phyloP scores from a whole-genome alignment of 148 eudicot species.

The Heliosperma pusillum region DNA sequence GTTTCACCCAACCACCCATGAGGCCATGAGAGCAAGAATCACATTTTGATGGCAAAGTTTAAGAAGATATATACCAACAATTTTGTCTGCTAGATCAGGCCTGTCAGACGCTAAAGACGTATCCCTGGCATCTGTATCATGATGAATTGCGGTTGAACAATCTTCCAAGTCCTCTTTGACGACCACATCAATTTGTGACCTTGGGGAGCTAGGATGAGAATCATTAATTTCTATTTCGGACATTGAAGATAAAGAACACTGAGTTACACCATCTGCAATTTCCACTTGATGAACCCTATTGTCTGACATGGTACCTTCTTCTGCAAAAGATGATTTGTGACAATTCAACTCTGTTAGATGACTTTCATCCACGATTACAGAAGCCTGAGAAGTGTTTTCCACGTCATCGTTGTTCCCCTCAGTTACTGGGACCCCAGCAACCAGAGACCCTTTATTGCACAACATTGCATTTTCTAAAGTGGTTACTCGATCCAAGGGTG shows the following conservation, averaged over 20 bases:
- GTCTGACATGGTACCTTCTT: slow-evolving; percentile 29
- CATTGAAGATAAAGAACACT: slow-evolving; percentile 38
- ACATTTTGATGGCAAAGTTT: neutral
- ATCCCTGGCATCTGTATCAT: slow-evolving; percentile 30
- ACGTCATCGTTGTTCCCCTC: slow-evolving; percentile 1
- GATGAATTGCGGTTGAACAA: slow-evolving; percentile 24
- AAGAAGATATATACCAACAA: slow-evolving; percentile 49
- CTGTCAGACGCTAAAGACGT: slow-evolving; percentile 30
- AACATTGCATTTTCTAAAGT: slow-evolving; percentile 36
- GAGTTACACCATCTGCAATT: slow-evolving; percentile 34
- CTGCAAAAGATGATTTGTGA: slow-evolving; percentile 26
- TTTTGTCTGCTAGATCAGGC: slow-evolving; percentile 29
- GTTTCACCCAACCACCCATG: too few relatives aligned
- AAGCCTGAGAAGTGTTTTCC: neutral
- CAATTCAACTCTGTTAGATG: slow-evolving; percentile 28
- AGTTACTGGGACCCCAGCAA: slow-evolving; percentile 11
- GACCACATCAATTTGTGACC: slow-evolving; percentile 47
- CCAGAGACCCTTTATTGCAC: slow-evolving; percentile 27
- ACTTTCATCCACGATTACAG: slow-evolving; percentile 23
- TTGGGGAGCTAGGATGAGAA: slow-evolving; percentile 47
- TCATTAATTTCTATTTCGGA: slow-evolving; percentile 63
- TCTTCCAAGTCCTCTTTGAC: slow-evolving; percentile 47
- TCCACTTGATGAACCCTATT: slow-evolving; percentile 33
- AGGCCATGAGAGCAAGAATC: neutral
- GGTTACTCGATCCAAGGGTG: slow-evolving; percentile 32